Conservation (phyloP, 176 grass and related monocot genomes). For the Juncus effusus region DNA sequence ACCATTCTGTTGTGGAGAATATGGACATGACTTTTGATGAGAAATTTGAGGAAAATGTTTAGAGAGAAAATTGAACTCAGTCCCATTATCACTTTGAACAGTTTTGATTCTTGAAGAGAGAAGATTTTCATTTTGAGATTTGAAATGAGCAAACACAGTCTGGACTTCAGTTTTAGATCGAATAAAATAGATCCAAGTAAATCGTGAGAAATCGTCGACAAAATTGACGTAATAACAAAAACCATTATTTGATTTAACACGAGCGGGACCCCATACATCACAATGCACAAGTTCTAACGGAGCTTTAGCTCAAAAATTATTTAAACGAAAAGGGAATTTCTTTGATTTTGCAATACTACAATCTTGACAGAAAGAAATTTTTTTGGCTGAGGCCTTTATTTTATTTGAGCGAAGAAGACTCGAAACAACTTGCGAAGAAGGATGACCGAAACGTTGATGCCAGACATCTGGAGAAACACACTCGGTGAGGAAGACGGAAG, state of each 20-base stretch:
- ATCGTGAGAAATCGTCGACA: constrained; percentile 1
- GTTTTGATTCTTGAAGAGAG: neutral
- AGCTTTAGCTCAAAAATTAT: neutral
- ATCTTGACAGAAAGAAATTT: too few relatives aligned
- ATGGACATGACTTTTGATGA: neutral
- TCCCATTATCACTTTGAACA: neutral
- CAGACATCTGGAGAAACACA: neutral
- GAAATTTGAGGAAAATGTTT: neutral
- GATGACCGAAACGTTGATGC: constrained; percentile 3
- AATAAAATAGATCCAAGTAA: constrained; percentile 2
- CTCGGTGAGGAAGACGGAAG: neutral
- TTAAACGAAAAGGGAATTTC: too few relatives aligned
- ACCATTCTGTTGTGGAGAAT: constrained; percentile 12
- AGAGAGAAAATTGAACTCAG: neutral
- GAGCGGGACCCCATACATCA: constrained; percentile 9
- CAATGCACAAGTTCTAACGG: neutral
- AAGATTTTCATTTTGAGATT: neutral
- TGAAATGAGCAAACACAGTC: neutral
- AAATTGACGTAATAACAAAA: neutral
- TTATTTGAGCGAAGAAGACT: neutral
- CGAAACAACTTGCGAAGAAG: neutral
- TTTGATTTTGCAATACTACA: too few relatives aligned
- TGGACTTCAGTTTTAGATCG: neutral
- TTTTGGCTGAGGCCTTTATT: too few relatives aligned
- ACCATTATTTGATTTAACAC: neutral